A percentile compares a stretch with the other conserved stretches of the same genome.
These are phyloP conservation scores for Aurantiochytrium sp. DNA, from an alignment of 108 stramenopile genomes.

Conservation along the genomic window DNA sequence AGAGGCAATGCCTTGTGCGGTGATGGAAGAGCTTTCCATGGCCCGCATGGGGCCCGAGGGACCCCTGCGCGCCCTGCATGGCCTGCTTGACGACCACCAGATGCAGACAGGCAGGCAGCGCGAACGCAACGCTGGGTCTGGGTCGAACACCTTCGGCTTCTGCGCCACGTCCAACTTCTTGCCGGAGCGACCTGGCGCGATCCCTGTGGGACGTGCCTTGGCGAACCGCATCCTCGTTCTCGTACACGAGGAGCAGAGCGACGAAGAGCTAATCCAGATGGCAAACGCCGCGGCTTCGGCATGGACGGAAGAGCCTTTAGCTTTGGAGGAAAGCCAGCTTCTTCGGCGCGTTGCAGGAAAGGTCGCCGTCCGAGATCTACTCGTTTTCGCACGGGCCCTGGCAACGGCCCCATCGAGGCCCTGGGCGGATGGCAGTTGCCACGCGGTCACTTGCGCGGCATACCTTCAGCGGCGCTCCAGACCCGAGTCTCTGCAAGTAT, in stretches of 20 bases:
- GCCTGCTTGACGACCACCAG: constrained; percentile 19
- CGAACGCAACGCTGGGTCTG: not conserved
- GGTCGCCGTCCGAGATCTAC: constrained; percentile 14
- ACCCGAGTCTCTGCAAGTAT: not conserved
- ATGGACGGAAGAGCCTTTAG: not conserved
- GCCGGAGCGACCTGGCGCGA: not conserved
- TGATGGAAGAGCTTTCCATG: constrained; percentile 25
- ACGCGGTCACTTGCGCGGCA: not conserved
- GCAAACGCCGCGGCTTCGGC: not conserved
- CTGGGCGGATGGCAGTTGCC: not conserved
- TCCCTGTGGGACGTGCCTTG: not conserved
- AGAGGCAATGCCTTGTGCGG: not conserved
- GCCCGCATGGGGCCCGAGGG: constrained; percentile 16
- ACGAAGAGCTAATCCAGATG: not conserved
- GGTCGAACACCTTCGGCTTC: constrained; percentile 19
- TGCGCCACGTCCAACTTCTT: constrained; percentile 24
- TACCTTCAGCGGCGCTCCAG: not conserved
- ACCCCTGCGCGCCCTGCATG: constrained; percentile 19
- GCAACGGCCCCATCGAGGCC: not conserved
- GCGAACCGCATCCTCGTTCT: not conserved
- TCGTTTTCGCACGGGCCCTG: not conserved
- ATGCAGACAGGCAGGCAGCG: not conserved
- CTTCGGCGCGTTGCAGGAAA: not conserved
- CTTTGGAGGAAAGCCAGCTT: not conserved
- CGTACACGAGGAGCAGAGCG: constrained; percentile 12